phyloP scores from a whole-genome alignment of 257 asterid genomes.

The Mitragyna speciosa region DNA sequence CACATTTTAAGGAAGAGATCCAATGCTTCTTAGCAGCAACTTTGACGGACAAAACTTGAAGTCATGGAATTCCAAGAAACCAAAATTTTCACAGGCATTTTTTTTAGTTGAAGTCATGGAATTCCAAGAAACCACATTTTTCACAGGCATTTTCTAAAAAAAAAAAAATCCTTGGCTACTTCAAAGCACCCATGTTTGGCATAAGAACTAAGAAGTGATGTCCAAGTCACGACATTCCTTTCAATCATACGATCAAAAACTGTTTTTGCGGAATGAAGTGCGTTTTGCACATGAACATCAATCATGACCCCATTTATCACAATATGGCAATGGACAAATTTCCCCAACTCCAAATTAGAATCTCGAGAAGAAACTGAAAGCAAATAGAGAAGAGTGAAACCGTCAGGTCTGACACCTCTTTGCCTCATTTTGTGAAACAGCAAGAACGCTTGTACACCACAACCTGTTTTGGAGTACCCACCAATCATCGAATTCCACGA shows the following conservation, averaged over 20 bases:
- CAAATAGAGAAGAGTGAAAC: conserved; percentile 53
- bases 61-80: conserved; percentile 36
- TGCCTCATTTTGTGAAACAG: conserved; percentile 43
- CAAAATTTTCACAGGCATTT: conserved; percentile 49
- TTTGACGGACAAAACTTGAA: conserved; percentile 18
- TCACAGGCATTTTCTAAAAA: conserved; percentile 51
- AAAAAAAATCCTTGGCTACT: conserved; percentile 40
- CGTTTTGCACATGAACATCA: conserved; percentile 30
- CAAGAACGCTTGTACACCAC: conserved; percentile 28
- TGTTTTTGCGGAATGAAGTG: conserved; percentile 18
- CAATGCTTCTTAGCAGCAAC: conserved; percentile 18
- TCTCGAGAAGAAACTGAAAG: conserved; percentile 46
- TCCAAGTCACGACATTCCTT: conserved; percentile 59
- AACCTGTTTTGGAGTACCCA: conserved; percentile 45
- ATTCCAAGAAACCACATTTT: conserved; percentile 39
- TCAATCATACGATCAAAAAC: conserved; percentile 16
- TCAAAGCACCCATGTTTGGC: conserved; percentile 47
- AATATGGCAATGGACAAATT: conserved; percentile 47
- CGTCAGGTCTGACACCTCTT: conserved; percentile 53
- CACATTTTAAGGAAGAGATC: conserved; percentile 16
- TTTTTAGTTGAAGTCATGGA: conserved; percentile 24
- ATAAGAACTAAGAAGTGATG: conserved; percentile 60
- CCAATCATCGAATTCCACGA: conserved; percentile 61
- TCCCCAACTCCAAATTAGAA: conserved; percentile 38
- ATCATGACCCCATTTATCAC: conserved; percentile 17